Evolutionary conservation across 305 asterid species (phyloP), one percentile per base, ranked within the genome.

Genomic region (Fraxinus velutina): DNA sequence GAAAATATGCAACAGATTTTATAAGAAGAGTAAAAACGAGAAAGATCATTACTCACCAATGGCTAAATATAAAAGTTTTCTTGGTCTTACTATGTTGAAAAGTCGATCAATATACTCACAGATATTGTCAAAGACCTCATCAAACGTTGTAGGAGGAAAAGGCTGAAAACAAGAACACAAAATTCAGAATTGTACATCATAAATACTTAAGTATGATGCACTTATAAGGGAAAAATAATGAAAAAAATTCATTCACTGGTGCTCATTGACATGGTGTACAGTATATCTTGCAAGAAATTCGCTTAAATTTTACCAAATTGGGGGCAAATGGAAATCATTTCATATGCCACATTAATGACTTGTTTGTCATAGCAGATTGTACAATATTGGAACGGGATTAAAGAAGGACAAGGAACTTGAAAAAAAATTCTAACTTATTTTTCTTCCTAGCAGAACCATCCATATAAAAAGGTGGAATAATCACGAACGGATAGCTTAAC

Each of bases 11-110:
- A 27, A 9, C 73, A 66, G 33, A 66, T 66, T 66, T 66, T 66
- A 66, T 10, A 68, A 68, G 9, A 66, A 66, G 73, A 30, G 33
- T 29, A 13, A 68, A 29, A 52, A 10, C 9, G 34, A 21, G 34
- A 27, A 0, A 29, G 5, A 72, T 9, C 80, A 21, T 76, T 10
- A 80, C 83, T 24, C 72, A 91, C 97, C 97, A 6, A 92, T 87
- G 9, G 97, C 94, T 89, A 90, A 47, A 86, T 83, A 90, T 29
- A 92, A 55, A 64, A 92, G 79, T 33, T 89, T 89, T 0, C 86
- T 85, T 0, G 96, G 96, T 24, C 86, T 86, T 8, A 90, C 90
- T 1, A 89, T 88, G 79, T 64, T 64, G 75, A 92, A 84, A 7
- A 92, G 89, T n/a, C 78, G 85, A 78, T 90, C 93, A 0, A 90